Evolutionary conservation across 305 asterid species (phyloP), one percentile per base, ranked within the genome.

Genomic region (Rubia tinctorum): DNA sequence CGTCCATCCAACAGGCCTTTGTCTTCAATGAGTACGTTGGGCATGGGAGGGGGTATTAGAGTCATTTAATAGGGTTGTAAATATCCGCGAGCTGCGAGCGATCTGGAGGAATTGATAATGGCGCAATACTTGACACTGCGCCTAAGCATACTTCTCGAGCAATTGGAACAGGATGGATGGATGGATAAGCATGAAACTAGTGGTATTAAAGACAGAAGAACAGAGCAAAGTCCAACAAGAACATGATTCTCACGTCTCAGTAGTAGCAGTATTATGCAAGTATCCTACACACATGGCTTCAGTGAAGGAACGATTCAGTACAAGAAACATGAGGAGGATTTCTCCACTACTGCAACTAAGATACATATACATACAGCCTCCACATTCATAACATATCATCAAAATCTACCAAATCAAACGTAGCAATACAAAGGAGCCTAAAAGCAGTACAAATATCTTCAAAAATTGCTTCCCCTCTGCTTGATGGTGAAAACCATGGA

Each of bases 401-500:
- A 37, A n/a, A n/a, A 65, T 37, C 77, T 65, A 65, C 37, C 59
- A 51, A 51, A 73, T 12, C 20, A 73, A 27, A 37, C 53, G 43
- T 1, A 73, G 27, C 42, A 73, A 12, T 34, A 49, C 18, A 30
- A 65, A 5, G 3, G 69, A 51, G 68, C 88, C 88, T 39, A 84
- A 70, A 75, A 89, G 76, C 40, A 86, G 79, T 40, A 84, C 78
- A 69, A 81, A 53, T 69, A 86, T 75, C 89, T 88, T 92, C 88
- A 80, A 82, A 76, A 88, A 60, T 40, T 85, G 86, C 71, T 81
- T 88, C 84, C 94, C 89, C 20, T 86, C 97, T 45, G 82, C 79
- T 8, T 80, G 87, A 76, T 74, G 70, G 44, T 65, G 71, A 81
- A 90, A 90, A 49, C 98, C 96, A 69, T 92, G 97, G 76, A 83